Base-by-base conservation (phyloP, 176 grass and related monocot genomes). In the Musa troglodytarum region DNA sequence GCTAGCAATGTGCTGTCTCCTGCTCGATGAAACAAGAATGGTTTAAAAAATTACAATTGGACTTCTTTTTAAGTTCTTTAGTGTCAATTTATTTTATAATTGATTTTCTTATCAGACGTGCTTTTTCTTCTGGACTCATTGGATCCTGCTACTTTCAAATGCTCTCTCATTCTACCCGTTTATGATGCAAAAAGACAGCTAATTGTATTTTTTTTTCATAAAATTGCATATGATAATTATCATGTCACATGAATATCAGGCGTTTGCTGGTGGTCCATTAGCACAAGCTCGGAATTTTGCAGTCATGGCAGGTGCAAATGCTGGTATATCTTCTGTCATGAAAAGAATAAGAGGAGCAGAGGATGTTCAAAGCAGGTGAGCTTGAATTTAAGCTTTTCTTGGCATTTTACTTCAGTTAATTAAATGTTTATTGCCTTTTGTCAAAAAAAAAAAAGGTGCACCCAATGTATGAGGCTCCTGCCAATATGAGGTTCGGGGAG, bases 221-320 rank as follows among this genome's bases (percentile, higher is more conserved):
- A 8, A 20, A 49, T 49, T 69, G 12, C 19, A 17, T 43, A 49
- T 68, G 7, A 29, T 34, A 54, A 54, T 73, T 22, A 74, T 54
- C 16, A 9, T 50, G 11, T 74, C 51, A 56, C 23, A 74, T 57
- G 8, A 53, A 24, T 65, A 64, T 20, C 61, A 77, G 75, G 59
- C 58, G 9, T 21, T 77, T 65, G n/a, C 75, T 24, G 74, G 74
- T n/a, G 58, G 74, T 63, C 74, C 74, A 21, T 9, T 76, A 9
- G 74, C 23, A 50, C 74, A 76, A 51, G 74, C 74, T 76, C 74
- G 74, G 13, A 76, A 76, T 64, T 76, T 76, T 52, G 74, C 74
- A 50, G 74, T 76, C 16, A 76, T 76, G 74, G 56, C 74, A 8
- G 74, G 74, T 63, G 58, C 58, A 50, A 76, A 76, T 64, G 74